Base-by-base conservation (phyloP, 768 basidiomycete genomes). In the Rhizopogon vesiculosus region DNA sequence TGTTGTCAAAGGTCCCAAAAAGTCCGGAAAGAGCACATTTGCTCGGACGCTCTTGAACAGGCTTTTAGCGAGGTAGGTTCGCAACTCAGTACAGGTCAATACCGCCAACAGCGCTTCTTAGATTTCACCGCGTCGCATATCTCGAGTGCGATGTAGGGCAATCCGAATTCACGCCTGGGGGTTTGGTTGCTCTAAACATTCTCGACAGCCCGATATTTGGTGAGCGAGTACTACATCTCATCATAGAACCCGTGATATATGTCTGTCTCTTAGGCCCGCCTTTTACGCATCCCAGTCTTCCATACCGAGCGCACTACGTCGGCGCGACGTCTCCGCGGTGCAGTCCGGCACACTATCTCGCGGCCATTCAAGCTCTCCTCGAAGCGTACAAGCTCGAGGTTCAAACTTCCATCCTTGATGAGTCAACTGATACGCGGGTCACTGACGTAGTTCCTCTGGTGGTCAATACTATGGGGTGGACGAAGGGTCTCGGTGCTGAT, bases 391-490 rank as follows among this genome's bases (percentile, higher is more conserved):
- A 77, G 19, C 72, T 86, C 35, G 89, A 94, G 45, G 65, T 95
- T 5, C 85, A 85, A 59, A 61, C 66, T 1, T 53, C 69, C 5
- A 66, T 46, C 42, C 65, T 67, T 7, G 66, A 69, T 5, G 56
- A 69, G 1, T 51, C 53, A 15, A 65, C 48, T 0, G 73, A 76
- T 44, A 58, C 59, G 31, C 76, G 80, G 42, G 78, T 87, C 22
- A 62, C 66, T 6, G 84, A 87, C 48, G 57, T 72, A 28, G 82
- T 94, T 5, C 96, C 96, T 0, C 81, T 98, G 16, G 83, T 98
- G 15, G 81, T 98, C 51, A 99, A 98, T 67, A 98, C 91, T 0
- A 95, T 96, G 85, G 96, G 96, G 2, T 99, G 96, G 96, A 82
- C 82, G 5, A 98, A 95, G 67, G 96, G 96, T 7, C 82, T 97